Evolutionary conservation across 768 basidiomycete genomes (phyloP).

Genomic region (Collybiopsis confluens): DNA sequence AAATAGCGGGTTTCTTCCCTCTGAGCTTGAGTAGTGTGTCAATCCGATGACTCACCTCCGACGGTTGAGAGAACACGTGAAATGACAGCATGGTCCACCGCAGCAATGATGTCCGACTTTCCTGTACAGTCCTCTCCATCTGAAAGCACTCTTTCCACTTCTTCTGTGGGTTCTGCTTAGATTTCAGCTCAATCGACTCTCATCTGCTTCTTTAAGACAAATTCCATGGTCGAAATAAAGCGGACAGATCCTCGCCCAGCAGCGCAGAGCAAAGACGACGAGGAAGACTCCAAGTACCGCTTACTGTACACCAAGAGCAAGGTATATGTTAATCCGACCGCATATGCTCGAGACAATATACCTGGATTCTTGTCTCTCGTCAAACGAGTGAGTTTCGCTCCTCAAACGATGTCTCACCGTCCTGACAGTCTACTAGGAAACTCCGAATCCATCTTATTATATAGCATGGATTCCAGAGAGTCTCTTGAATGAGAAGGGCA

Average conservation of each 20-base stretch:
- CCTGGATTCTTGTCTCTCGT: constrained; percentile 92
- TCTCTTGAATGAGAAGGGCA: constrained; percentile 75
- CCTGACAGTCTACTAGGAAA: constrained; percentile 48
- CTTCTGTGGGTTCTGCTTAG: constrained; percentile 35
- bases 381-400: constrained; percentile 57
- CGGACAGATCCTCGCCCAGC: constrained; percentile 29
- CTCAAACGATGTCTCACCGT: neutral
- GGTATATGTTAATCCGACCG: constrained; percentile 93
- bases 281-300: constrained; percentile 61
- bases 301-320: constrained; percentile 90
- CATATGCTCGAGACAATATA: constrained; percentile 89
- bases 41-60: too few relatives aligned
- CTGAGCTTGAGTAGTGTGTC: too few relatives aligned
- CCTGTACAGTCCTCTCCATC: constrained; percentile 28
- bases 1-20: too few relatives aligned
- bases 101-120: constrained; percentile 3
- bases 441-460: constrained; percentile 68
- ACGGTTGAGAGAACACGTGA: neutral
- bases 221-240: constrained; percentile 77
- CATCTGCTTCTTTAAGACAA: constrained; percentile 24
- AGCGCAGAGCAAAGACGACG: constrained; percentile 7
- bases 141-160: constrained; percentile 42
- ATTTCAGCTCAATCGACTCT: constrained; percentile 9
- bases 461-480: constrained; percentile 94
- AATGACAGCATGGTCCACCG: constrained; percentile 2